Evolutionary conservation across 2,329 filamentous ascomycete species (phyloP).

Genomic region (Thelonectria discophora): DNA sequence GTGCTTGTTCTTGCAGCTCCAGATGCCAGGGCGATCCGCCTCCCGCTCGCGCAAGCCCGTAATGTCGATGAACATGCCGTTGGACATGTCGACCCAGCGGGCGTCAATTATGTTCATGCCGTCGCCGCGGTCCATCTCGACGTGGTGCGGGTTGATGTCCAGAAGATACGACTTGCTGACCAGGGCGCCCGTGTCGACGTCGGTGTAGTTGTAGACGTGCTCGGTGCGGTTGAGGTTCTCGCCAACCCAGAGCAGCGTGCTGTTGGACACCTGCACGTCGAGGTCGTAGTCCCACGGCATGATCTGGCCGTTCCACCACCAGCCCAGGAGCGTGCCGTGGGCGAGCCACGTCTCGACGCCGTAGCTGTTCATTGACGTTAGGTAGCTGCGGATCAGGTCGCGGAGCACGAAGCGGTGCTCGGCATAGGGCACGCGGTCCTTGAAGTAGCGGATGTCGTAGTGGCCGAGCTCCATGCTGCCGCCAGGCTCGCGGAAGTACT

Average conservation of each 20-base stretch:
- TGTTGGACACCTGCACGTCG: slow-evolving; percentile 78
- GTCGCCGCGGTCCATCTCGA: slow-evolving; percentile 68
- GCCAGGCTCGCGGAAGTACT: slow-evolving; percentile 75
- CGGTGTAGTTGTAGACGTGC: slow-evolving; percentile 61
- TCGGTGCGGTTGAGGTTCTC: slow-evolving; percentile 74
- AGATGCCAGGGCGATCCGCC: slow-evolving; percentile 67
- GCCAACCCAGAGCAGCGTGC: slow-evolving; percentile 72
- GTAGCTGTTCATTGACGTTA: slow-evolving; percentile 69
- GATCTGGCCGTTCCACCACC: slow-evolving; percentile 86
- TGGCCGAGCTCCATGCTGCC: slow-evolving; percentile 69
- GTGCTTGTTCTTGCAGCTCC: slow-evolving; percentile 85
- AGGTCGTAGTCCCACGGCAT: slow-evolving; percentile 88
- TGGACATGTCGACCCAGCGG: slow-evolving; percentile 80
- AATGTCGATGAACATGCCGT: slow-evolving; percentile 85
- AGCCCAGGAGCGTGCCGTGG: slow-evolving; percentile 83
- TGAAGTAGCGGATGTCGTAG: slow-evolving; percentile 79
- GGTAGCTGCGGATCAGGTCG: slow-evolving; percentile 78
- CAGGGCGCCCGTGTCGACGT: slow-evolving; percentile 52
- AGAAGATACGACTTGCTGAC: slow-evolving; percentile 69
- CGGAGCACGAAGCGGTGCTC: slow-evolving; percentile 72
- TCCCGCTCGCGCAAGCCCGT: slow-evolving; percentile 78
- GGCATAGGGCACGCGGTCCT: slow-evolving; percentile 68
- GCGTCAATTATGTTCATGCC: slow-evolving; percentile 85
- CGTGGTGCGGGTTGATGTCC: slow-evolving; percentile 78
- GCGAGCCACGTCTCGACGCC: slow-evolving; percentile 86